Percentiles rank a stretch among this genome's conserved stretches.
Conservation (phyloP, 139 green algal genomes). For the Micractinium conductrix region DNA sequence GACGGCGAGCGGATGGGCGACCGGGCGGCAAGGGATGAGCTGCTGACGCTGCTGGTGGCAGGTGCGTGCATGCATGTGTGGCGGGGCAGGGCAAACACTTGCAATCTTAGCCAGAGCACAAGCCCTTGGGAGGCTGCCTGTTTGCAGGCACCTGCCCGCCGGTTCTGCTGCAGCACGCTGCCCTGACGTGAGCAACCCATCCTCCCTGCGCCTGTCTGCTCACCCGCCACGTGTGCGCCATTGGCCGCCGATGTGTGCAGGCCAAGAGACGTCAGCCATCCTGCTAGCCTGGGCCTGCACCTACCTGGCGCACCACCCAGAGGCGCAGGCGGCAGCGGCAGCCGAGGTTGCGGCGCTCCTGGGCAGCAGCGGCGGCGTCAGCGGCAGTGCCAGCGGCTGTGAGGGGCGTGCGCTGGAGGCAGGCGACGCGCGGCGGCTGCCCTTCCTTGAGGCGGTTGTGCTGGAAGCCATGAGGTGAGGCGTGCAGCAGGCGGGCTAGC, state of each 20-base stretch:
- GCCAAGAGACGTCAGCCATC: slow-evolving; percentile 91
- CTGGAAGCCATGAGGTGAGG: slow-evolving; percentile 78
- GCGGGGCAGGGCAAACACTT: too few species aligned
- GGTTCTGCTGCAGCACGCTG: not conserved
- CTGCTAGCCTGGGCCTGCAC: slow-evolving; percentile 79
- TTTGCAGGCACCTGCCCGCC: not conserved
- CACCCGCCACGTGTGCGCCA: too few species aligned
- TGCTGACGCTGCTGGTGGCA: slow-evolving; percentile 87
- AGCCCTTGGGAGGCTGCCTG: not conserved
- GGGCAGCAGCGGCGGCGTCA: not conserved
- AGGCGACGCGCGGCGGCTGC: slow-evolving; percentile 42
- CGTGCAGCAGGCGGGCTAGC: too few species aligned
- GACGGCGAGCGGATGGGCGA: slow-evolving; percentile 70
- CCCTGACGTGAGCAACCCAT: too few species aligned
- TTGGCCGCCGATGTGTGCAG: too few species aligned
- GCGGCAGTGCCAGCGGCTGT: slow-evolving; percentile 55
- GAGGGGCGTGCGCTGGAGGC: not conserved
- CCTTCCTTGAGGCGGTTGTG: slow-evolving; percentile 70
- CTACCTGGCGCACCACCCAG: slow-evolving; percentile 76
- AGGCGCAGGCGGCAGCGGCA: slow-evolving; percentile 53
- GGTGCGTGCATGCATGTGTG: too few species aligned
- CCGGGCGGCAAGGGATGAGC: slow-evolving; percentile 78
- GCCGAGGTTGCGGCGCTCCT: slow-evolving; percentile 49
- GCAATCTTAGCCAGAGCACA: too few species aligned
- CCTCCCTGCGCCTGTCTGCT: too few species aligned